Base-by-base conservation (phyloP, 2,329 filamentous ascomycete genomes). In the Colletotrichum sp. region DNA sequence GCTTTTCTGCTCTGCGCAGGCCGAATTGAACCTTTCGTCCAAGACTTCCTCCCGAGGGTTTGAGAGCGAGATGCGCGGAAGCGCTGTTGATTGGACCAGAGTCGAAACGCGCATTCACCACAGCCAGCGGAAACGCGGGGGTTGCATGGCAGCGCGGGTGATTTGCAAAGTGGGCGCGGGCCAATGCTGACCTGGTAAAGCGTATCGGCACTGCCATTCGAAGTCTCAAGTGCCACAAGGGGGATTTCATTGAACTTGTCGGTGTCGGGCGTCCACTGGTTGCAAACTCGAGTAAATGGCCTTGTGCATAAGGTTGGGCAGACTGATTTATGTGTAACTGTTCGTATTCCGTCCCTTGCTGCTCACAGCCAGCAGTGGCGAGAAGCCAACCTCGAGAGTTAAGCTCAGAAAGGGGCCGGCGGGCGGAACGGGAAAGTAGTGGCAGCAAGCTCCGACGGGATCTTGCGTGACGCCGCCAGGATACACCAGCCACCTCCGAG, bases 121-220 rank as follows among this genome's bases (percentile, higher is more conserved):
- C 24, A 60, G 63, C 44, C 44, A 34, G 26, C 32, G 21, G 30
- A 39, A 74, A 64, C 64, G 74, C 70, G 74, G 70, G 72, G 74
- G 59, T 65, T 70, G 74, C 65, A 75, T 74, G 64, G 65, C 49
- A 52, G 52, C 52, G 49, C 74, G 74, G 71, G 65, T 71, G 74
- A 71, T 75, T 59, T 68, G 71, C 74, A 71, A 52, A 26, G 71
- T 63, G 60, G 65, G 49, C 70, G 62, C 28, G 59, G 65, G 32
- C 63, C 68, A 67, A 76, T 36, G 60, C 73, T 73, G 64, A 60
- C 57, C 70, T 49, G 24, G 70, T 15, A 64, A 73, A 75, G 59
- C 49, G 32, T 75, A 52, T 44, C 55, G 64, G 59, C 64, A 64
- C 49, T 32, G 52, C 18, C 16, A 26, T 68, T 65, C 30, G 21